Evolutionary conservation across 345 rosid species (phyloP).

Genomic region (Citrus hindsii): DNA sequence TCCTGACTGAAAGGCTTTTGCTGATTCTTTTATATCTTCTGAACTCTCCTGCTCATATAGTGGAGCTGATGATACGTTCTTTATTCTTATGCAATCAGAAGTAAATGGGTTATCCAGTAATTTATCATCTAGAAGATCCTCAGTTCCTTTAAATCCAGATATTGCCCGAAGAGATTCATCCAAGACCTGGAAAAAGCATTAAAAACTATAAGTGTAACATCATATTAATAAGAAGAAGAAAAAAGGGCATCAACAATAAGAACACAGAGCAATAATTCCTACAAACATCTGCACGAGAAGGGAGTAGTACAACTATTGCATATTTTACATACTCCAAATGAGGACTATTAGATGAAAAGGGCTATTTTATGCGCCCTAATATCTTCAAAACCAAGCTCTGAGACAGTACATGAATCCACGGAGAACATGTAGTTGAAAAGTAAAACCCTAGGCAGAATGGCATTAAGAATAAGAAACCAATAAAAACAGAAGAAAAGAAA

Average conservation of each 20-base stretch:
- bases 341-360: not conserved
- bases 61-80: constrained; percentile 88
- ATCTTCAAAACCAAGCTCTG: too few species aligned
- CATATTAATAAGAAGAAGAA: not conserved
- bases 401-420: not conserved
- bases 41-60: constrained; percentile 48
- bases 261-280: not conserved
- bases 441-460: not conserved
- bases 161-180: constrained; percentile 88
- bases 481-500: not conserved
- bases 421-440: not conserved
- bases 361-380: not conserved
- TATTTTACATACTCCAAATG: not conserved
- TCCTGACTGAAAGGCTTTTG: constrained; percentile 43
- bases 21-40: constrained; percentile 41
- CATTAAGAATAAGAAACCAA: not conserved
- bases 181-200: constrained; percentile 53
- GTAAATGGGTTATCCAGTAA: constrained; percentile 68
- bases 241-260: not conserved
- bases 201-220: not conserved
- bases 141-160: constrained; percentile 94
- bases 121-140: constrained; percentile 67
- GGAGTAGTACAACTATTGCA: not conserved
- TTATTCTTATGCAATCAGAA: constrained; percentile 73
- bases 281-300: not conserved